Base-by-base conservation (phyloP, 2,329 filamentous ascomycete genomes). In the Aspergillus candidus region DNA sequence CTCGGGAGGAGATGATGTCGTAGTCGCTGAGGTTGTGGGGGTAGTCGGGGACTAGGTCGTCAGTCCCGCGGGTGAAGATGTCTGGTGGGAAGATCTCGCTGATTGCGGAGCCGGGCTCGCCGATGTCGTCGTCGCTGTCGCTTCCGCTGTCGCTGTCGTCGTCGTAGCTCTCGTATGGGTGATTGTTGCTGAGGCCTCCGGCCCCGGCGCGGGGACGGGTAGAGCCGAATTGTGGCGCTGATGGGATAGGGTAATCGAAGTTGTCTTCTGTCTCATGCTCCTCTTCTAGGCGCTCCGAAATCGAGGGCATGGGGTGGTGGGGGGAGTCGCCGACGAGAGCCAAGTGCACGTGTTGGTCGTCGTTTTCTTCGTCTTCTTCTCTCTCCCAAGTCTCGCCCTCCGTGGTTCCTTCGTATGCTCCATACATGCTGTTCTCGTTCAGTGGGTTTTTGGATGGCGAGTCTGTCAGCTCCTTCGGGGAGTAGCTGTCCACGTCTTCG, bases 401-500 rank as follows among this genome's bases (percentile, higher is more conserved):
- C 7, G 22, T 27, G 22, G 22, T 27, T 27, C 10, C 8, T 27
- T 10, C 22, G 22, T 27, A 27, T 10, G 22, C 22, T 8, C 22
- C 7, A 27, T 10, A 27, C 22, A 8, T 8, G 22, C 22, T 27
- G 22, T 27, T 10, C 22, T 8, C 7, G 8, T 27, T 2, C 22
- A 27, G 7, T 6, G 22, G 22, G 22, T 10, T 27, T 27, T 27
- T 6, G 22, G 7, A 27, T 8, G 22, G 22, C 22, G 7, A 6
- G 18, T 57, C 54, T 2, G 44, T 32, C 3, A 58, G 55, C 15
- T 38, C 41, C 6, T 50, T 14, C 12, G 50, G 17, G 4, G 54
- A 57, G 38, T 53, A 58, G 31, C 35, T 45, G 43, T 65, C 58
- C n/a, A 60, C 56, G 34, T 64, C 61, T 38, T 66, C 62, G 29